Percentiles rank a stretch among this genome's conserved stretches.
Conservation (phyloP, 129 eudicot genomes). For the Centrapalus pauciflorus region DNA sequence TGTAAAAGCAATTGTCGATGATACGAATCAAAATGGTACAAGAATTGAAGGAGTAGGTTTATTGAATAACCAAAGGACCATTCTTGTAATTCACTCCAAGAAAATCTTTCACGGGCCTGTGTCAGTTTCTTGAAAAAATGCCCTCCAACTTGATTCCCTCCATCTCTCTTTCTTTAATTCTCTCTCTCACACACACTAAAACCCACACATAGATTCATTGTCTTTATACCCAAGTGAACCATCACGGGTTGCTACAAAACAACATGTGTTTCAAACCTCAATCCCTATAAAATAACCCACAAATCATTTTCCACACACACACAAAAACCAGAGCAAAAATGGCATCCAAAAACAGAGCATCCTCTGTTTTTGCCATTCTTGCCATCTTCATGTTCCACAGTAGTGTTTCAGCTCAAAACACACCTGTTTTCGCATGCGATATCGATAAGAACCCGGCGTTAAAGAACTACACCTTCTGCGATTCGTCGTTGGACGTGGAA, state of each 20-base stretch:
- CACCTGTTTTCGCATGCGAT: constrained; percentile 75
- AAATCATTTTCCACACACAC: neutral
- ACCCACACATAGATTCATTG: constrained; percentile 14
- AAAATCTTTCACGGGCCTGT: constrained; percentile 27
- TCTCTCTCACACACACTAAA: constrained; percentile 19
- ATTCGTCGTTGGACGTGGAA: constrained; percentile 36
- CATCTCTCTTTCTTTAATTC: no score
- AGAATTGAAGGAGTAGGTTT: neutral
- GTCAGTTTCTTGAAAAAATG: constrained; percentile 21
- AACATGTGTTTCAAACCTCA: constrained; percentile 26
- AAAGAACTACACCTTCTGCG: constrained; percentile 50
- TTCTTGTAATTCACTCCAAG: constrained; percentile 6
- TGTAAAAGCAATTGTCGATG: no score
- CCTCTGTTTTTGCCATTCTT: constrained; percentile 43
- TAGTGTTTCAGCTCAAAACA: constrained; percentile 37
- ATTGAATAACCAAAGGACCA: constrained; percentile 6
- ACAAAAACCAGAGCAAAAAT: constrained; percentile 16
- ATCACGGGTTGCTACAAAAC: constrained; percentile 60
- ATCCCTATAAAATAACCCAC: constrained; percentile 34
- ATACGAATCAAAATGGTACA: neutral
- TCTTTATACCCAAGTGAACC: constrained; percentile 13
- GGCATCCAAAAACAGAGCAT: constrained; percentile 52
- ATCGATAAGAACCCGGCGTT: constrained; percentile 35
- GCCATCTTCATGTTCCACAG: constrained; percentile 2
- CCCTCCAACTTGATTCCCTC: constrained; percentile 28